Evolutionary conservation across 2,329 filamentous ascomycete species (phyloP).

Genomic region (Paraphoma sp.): DNA sequence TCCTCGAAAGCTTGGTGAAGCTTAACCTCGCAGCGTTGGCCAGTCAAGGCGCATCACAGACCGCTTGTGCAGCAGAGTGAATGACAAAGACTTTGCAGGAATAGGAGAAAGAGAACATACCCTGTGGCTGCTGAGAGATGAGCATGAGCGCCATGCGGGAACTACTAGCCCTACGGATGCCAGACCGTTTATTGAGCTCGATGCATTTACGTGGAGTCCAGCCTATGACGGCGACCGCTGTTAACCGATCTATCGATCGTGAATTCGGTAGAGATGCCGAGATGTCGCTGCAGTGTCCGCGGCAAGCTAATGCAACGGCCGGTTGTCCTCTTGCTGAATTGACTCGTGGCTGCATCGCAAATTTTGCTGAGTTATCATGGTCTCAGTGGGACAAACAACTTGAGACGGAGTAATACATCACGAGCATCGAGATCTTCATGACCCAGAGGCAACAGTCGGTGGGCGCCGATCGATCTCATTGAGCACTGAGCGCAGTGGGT

Average conservation of each 20-base stretch:
- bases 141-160: neutral
- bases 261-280: neutral
- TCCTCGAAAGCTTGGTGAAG: slow-evolving; percentile 8
- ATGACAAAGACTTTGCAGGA: neutral
- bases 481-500: neutral
- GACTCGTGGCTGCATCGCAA: neutral
- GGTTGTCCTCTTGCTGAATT: neutral
- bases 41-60: neutral
- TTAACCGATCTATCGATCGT: neutral
- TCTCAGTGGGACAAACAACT: neutral
- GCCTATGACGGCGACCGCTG: neutral
- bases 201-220: neutral
- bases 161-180: neutral
- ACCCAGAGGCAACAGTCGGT: neutral
- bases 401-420: neutral
- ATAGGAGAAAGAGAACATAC: neutral
- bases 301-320: neutral
- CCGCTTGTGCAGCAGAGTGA: neutral
- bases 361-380: neutral
- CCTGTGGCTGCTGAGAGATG: neutral
- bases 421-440: neutral
- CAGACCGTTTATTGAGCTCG: neutral
- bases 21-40: neutral
- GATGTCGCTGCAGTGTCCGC: neutral
- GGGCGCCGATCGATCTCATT: neutral